Evolutionary conservation across 1,284 basidiomycete species (phyloP), one percentile per base, ranked within the genome.

Genomic region (Cryptococcus sp.): DNA sequence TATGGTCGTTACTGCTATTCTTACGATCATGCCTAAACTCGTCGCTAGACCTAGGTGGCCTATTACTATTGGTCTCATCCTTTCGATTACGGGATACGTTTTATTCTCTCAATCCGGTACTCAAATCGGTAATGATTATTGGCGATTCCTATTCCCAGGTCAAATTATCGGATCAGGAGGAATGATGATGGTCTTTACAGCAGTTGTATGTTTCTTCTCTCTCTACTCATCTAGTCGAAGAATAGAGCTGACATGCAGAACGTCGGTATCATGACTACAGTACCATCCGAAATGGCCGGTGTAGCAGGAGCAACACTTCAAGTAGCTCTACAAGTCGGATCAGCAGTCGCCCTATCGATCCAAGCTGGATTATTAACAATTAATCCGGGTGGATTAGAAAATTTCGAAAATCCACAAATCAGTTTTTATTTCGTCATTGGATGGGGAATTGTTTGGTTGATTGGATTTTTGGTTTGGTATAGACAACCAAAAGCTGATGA

Each of bases 231-330:
- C n/a, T n/a, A n/a, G n/a, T n/a, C n/a, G n/a, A n/a, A n/a, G n/a
- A n/a, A n/a, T n/a, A n/a, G n/a, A n/a, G n/a, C n/a, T n/a, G n/a
- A n/a, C n/a, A n/a, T n/a, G n/a, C n/a, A n/a, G 24, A 64, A 62
- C 47, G 64, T 72, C 28, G 59, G 50, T 1, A 54, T 70, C 50
- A 72, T 72, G 61, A 64, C 60, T n/a, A 50, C 63, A 2, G 67
- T 66, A 0, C 67, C 68, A 1, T 54, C 66, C 1, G 50, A 67
- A 16, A 60, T 57, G 46, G 51, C 68, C 2, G 72, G 69, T 10
- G 67, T 72, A 10, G 68, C 64, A 0, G 70, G 70, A 14, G 72
- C 69, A 2, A 34, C 67, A 11, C 57, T 73, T n/a, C 70, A 74
- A 52, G 63, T 70, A 25, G 46, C 60, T 9, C 46, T 71, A 7